Base-by-base conservation (phyloP, 2,329 filamentous ascomycete species). In the Neofusicoccum laricinum region DNA sequence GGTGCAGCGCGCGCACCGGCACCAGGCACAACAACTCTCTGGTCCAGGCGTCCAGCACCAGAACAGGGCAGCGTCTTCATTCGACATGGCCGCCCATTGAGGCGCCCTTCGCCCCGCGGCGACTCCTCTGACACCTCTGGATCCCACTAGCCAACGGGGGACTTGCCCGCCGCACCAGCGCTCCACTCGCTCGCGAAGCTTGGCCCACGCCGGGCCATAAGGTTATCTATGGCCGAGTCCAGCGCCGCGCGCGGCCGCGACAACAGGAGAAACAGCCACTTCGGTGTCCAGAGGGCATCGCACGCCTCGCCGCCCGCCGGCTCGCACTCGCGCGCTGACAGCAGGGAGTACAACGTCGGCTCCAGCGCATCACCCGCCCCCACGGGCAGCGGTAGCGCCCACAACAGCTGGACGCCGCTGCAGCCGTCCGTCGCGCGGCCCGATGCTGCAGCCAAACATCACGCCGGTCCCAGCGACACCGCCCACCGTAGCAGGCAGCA, bases 211-310 rank as follows among this genome's bases (percentile, higher is more conserved):
- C 49, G 19, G 30, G 25, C 17, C 40, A 32, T 46, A 15, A 45
- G n/a, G 43, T 43, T 41, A 30, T 17, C 21, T 7, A 57, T 59
- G 55, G 55, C 30, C 43, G 41, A 59, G 38, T n/a, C 40, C 40
- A 36, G 40, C 41, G 40, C 55, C 40, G 25, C 55, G 14, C 38
- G 30, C 41, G 55, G 55, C 25, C 45, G 45, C 19, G 36, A 36
- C 11, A 45, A 17, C 15, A 64, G 69, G 75, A 74, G 59, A 64
- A 67, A 65, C 49, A 69, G 66, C 46, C 71, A 76, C 65, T 76
- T 71, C 68, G 72, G 72, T 67, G 71, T 74, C 61, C 74, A 76
- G 67, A 73, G 73, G 67, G 75, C 75, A 12, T 49, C 45, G 57
- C 61, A 45, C 3, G 10, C 32, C 34, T 59, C 66, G 70, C 66